These are phyloP conservation scores for Fagopyrum esculentum DNA, from an alignment of 148 eudicot genomes.

Conservation along the genomic window DNA sequence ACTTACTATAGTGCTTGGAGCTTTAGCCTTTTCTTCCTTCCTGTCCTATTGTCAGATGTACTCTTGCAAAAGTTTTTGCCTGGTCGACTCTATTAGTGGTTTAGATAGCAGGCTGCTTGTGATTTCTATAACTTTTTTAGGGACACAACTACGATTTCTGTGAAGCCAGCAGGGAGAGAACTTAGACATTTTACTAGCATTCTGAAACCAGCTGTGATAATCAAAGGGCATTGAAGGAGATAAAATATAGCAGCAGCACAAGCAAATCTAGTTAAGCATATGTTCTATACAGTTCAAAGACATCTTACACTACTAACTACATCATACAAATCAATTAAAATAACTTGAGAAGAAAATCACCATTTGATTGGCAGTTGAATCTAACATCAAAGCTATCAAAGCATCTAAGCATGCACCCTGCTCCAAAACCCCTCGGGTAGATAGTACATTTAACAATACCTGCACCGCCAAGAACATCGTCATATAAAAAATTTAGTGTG, in stretches of 20 bases:
- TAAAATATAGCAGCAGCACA: not conserved
- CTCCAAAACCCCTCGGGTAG: conserved; percentile 81
- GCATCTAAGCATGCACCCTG: conserved; percentile 95
- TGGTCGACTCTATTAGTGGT: too few species aligned
- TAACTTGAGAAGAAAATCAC: conserved; percentile 27
- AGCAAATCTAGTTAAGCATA: not conserved
- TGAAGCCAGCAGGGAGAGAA: not conserved
- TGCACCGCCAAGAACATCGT: conserved; percentile 19
- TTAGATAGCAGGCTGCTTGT: too few species aligned
- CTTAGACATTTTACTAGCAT: not conserved
- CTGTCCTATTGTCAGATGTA: too few species aligned
- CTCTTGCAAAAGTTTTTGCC: too few species aligned
- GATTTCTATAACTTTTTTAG: too few species aligned
- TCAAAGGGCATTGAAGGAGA: not conserved
- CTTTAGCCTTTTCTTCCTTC: too few species aligned
- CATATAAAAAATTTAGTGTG: not conserved
- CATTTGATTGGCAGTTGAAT: conserved; percentile 90
- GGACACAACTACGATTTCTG: too few species aligned
- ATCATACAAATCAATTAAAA: not conserved
- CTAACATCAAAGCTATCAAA: conserved; percentile 80
- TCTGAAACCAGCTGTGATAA: not conserved
- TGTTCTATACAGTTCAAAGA: not conserved
- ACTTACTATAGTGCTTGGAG: not conserved
- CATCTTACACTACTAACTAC: not conserved
- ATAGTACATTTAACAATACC: conserved; percentile 82